Base-by-base conservation (phyloP, 495 filamentous ascomycete genomes). In the Xylaria nigripes region DNA sequence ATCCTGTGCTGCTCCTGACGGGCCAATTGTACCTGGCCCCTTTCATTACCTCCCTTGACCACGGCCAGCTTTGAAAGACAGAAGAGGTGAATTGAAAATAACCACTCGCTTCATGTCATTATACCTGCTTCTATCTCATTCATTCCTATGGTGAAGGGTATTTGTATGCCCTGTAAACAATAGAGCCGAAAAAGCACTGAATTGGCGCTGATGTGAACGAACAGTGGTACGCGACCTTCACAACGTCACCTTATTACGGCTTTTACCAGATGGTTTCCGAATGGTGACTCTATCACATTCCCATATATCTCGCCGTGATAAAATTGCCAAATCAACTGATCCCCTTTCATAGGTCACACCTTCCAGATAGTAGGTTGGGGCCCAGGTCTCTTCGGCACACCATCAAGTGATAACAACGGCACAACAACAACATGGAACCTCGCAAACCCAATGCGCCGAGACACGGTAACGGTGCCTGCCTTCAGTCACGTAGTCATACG, bases 301-400 rank as follows among this genome's bases (percentile, higher is more conserved):
- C 38, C 18, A 22, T 1, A 50, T 45, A 8, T 8, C 45, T 2
- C 27, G 16, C 32, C 21, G 1, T 12, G 9, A 18, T 27, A 0
- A 34, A 6, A 19, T n/a, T 43, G 12, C 48, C 55, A 55, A 57
- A 42, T 19, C 2, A 16, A n/a, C 19, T 23, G 21, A 43, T 25
- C n/a, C n/a, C 3, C 45, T 8, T 18, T 19, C n/a, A 12, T 12
- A 62, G 65, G 66, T 49, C 66, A 69, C 58, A 62, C 60, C 16
- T 65, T 67, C 58, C 66, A 69, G 52, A 41, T 69, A 36, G 64
- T 67, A 49, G 65, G 61, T 50, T 68, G 63, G 65, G 65, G 63
- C 49, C 32, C 47, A n/a, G 66, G 61, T 23, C 45, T 43, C 42
- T 62, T 60, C 55, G 61, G 54, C 56, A 48, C 30, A 16, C 22